Percentiles rank a stretch among this genome's conserved stretches.
phyloP scores from a whole-genome alignment of 768 basidiomycete species.

The Trametes gibbosa region DNA sequence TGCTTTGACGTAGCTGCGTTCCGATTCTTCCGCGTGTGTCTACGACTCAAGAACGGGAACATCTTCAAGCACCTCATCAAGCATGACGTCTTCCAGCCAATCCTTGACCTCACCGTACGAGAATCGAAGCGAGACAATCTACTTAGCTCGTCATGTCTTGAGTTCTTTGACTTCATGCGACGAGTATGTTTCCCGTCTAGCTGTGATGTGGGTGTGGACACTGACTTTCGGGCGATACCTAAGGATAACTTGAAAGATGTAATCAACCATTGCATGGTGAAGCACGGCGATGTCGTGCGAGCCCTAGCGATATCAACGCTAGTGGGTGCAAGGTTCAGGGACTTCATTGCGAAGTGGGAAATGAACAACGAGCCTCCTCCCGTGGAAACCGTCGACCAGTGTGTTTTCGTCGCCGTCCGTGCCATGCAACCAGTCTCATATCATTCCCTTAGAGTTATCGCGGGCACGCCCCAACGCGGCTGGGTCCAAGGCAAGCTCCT shows the following conservation, averaged over 20 bases:
- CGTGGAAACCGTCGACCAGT: conserved; percentile 51
- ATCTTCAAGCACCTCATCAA: conserved; percentile 75
- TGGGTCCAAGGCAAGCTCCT: conserved; percentile 44
- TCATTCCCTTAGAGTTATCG: conserved; percentile 8
- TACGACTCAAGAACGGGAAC: conserved; percentile 80
- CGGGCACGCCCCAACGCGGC: conserved; percentile 22
- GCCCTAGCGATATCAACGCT: conserved; percentile 58
- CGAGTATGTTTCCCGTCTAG: conserved; percentile 45
- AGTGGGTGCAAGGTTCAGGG: conserved; percentile 64
- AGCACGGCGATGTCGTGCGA: conserved; percentile 63
- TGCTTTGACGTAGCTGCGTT: conserved; percentile 64
- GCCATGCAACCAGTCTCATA: background rate
- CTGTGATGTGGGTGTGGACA: background rate
- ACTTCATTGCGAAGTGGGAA: conserved; percentile 81
- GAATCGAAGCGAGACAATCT: conserved; percentile 90
- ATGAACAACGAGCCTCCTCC: conserved; percentile 86
- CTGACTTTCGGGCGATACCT: conserved; percentile 5
- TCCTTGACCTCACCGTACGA: conserved; percentile 78
- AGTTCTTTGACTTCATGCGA: conserved; percentile 90
- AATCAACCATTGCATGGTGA: conserved; percentile 80
- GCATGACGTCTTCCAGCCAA: conserved; percentile 77
- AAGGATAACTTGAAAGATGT: conserved; percentile 88
- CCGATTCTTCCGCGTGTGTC: conserved; percentile 84
- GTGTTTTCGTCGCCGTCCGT: conserved; percentile 16
- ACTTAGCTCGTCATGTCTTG: conserved; percentile 91